These are phyloP conservation scores for Cajanus cajan DNA, from an alignment of 306 rosid genomes.

Conservation along the genomic window DNA sequence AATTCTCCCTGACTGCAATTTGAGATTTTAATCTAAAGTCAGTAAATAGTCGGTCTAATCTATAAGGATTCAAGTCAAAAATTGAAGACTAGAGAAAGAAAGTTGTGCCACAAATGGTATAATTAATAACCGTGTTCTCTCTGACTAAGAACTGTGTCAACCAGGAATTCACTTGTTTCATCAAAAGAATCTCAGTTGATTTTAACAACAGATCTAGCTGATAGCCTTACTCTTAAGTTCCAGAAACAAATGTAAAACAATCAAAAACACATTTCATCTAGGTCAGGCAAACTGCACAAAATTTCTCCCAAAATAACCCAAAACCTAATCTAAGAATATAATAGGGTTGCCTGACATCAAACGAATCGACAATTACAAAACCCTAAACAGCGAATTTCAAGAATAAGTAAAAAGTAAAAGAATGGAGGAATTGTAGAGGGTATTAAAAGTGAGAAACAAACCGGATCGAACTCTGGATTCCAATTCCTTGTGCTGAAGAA, in stretches of 20 bases:
- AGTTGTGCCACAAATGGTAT: background rate
- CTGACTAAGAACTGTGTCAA: background rate
- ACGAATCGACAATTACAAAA: constrained; percentile 5
- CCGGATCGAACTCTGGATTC: constrained; percentile 88
- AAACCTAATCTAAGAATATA: background rate
- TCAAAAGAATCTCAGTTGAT: constrained; percentile 10
- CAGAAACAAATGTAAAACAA: background rate
- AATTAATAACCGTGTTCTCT: background rate
- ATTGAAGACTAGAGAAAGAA: background rate
- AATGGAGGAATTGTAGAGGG: background rate
- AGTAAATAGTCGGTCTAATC: constrained; percentile 1
- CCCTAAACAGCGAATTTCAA: constrained; percentile 22
- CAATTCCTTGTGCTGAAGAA: constrained; percentile 87
- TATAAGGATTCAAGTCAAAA: background rate
- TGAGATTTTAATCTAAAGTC: background rate
- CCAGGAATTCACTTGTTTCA: background rate
- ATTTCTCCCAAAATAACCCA: background rate
- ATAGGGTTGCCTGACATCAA: background rate
- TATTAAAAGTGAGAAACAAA: constrained; percentile 28
- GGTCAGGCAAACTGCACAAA: background rate
- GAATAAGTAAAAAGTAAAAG: background rate
- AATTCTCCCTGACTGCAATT: constrained; percentile 78
- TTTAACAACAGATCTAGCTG: constrained; percentile 29
- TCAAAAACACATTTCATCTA: background rate
- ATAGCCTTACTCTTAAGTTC: constrained; percentile 27